phyloP scores from a whole-genome alignment of 352 stramenopile genomes.

The Elongisporangium prolatum region DNA sequence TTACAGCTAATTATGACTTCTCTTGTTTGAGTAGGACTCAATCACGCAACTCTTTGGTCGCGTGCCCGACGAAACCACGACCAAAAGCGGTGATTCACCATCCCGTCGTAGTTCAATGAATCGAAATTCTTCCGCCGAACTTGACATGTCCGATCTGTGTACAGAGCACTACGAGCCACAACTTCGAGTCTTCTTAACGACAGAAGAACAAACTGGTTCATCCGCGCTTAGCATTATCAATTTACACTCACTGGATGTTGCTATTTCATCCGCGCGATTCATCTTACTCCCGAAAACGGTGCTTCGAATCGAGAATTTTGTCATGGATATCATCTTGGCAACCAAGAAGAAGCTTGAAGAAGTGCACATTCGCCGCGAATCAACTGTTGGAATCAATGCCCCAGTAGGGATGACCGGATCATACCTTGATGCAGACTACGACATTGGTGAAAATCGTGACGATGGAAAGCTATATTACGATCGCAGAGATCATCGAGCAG shows the following conservation, averaged over 20 bases:
- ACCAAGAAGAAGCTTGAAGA: constrained; percentile 33
- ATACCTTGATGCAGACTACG: constrained; percentile 24
- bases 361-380: constrained; percentile 33
- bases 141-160: background rate
- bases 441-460: constrained; percentile 16
- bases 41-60: constrained; percentile 31
- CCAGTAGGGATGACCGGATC: constrained; percentile 13
- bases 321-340: constrained; percentile 40
- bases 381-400: constrained; percentile 21
- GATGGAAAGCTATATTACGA: constrained; percentile 1
- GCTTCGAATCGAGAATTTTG: constrained; percentile 54
- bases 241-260: constrained; percentile 21
- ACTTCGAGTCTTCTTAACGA: background rate
- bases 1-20: too few species aligned
- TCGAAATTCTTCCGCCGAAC: background rate
- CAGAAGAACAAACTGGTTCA: constrained; percentile 7
- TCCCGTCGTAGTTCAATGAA: background rate
- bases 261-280: constrained; percentile 38
- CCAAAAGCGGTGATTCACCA: background rate
- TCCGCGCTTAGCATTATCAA: constrained; percentile 1
- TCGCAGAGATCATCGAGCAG: constrained; percentile 9
- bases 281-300: constrained; percentile 46
- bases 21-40: constrained; percentile 24
- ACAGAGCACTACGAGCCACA: background rate
- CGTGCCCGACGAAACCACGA: constrained; percentile 15